Base-by-base conservation (phyloP, 306 rosid species). In the Sicyos baderoa region DNA sequence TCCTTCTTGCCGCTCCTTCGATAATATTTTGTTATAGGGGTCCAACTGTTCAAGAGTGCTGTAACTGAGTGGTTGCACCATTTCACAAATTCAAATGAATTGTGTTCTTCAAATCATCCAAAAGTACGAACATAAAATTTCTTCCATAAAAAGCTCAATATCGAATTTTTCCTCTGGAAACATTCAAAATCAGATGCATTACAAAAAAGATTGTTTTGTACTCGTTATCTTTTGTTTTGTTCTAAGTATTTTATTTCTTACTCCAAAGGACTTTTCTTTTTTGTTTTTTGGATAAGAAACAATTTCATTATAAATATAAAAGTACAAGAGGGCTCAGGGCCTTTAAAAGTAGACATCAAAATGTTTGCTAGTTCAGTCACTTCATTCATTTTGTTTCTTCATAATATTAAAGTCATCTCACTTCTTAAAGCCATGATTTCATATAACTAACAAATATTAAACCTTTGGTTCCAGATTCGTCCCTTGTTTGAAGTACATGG, bases 401-500 rank as follows among this genome's bases (percentile, higher is more conserved):
- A 18, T 63, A 14, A 17, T 37, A 4, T 62, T 63, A 9, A 18
- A 63, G 32, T n/a, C 32, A 63, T 63, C 53, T 64, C 32, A 63
- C 32, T 49, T 29, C 50, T 56, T 29, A 55, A 54, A 51, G 69
- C 47, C 35, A 53, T 79, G 35, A 74, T 22, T 62, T 40, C 56
- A 55, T 56, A 55, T 74, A 42, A 50, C 35, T 50, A 10, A 12
- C 74, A 58, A 15, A 32, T 78, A 21, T 25, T 45, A 19, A 54
- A 15, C 22, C 9, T n/a, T 68, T 76, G 44, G 52, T 71, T 58
- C 55, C 82, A 87, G 98, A 49, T 92, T 56, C 93, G 93, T 52
- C 77, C 76, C 22, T 79, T 92, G 79, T 89, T 89, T 50, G 91
- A 85, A 76, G 85, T 68, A 72, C 81, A 80, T 68, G 96, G 98